phyloP scores from a whole-genome alignment of 805 yeast genomes.

The Candida maesae region DNA sequence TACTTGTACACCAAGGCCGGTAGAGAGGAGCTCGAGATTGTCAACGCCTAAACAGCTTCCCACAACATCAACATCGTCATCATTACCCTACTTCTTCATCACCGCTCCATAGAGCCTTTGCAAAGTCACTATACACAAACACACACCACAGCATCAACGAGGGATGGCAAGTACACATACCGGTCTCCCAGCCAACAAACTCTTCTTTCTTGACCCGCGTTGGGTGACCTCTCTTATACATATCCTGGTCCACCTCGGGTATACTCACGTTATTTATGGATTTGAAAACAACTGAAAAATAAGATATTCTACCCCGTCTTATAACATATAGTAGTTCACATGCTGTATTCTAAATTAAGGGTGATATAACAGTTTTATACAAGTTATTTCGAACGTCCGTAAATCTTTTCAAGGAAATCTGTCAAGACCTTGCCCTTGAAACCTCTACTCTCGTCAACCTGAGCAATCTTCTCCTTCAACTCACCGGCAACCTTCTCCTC shows the following conservation, averaged over 20 bases:
- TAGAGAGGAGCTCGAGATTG: conserved; percentile 84
- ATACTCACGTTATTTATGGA: conserved; percentile 12
- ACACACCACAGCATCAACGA: too few relatives aligned
- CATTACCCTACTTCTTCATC: too few relatives aligned
- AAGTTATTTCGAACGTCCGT: conserved; percentile 81
- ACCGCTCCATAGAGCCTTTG: too few relatives aligned
- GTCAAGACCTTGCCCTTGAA: conserved; percentile 84
- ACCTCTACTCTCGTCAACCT: conserved; percentile 88
- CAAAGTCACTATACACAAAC: neutral
- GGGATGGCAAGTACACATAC: too few relatives aligned
- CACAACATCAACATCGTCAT: too few relatives aligned
- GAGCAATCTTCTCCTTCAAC: conserved; percentile 59
- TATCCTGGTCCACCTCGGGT: conserved; percentile 1
- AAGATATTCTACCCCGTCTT: too few relatives aligned
- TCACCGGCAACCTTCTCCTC: conserved; percentile 74
- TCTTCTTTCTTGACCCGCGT: conserved; percentile 1
- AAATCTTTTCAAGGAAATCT: conserved; percentile 82
- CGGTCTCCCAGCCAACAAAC: too few relatives aligned
- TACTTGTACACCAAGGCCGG: conserved; percentile 97
- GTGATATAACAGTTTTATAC: neutral
- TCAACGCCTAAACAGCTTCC: conserved; percentile 31
- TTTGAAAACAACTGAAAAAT: conserved; percentile 1
- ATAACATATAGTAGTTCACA: too few relatives aligned
- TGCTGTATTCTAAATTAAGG: too few relatives aligned
- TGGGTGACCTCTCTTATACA: conserved; percentile 2